Conservation (phyloP, 306 rosid genomes). For the Erythrophleum fordii region DNA sequence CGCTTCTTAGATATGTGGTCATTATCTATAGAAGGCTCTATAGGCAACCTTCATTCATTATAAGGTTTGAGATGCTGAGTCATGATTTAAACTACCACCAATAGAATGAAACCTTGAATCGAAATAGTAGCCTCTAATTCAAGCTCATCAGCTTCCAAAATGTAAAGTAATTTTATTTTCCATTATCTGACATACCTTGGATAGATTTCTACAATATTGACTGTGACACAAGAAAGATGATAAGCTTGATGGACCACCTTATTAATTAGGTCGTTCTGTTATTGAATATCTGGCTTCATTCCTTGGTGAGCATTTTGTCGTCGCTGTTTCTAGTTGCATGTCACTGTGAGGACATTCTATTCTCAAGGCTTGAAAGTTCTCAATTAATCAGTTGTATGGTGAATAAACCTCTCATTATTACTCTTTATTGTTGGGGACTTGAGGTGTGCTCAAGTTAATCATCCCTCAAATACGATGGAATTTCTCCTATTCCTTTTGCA, state of each 20-base stretch:
- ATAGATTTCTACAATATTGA: slow-evolving; percentile 27
- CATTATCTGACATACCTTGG: neutral
- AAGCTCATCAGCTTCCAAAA: neutral
- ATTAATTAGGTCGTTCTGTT: slow-evolving; percentile 49
- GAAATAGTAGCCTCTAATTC: neutral
- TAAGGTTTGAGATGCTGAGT: neutral
- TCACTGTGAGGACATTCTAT: slow-evolving; percentile 59
- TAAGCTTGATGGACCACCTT: slow-evolving; percentile 48
- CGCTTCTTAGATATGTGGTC: neutral
- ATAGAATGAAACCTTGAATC: neutral
- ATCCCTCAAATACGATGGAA: too few relatives aligned
- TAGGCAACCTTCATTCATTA: neutral
- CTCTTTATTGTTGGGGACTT: neutral
- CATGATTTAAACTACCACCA: neutral
- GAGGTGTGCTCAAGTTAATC: neutral
- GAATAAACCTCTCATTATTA: slow-evolving; percentile 24
- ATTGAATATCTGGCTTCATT: slow-evolving; percentile 42
- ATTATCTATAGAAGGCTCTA: neutral
- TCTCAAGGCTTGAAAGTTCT: slow-evolving; percentile 30
- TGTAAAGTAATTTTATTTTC: slow-evolving; percentile 19
- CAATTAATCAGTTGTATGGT: slow-evolving; percentile 35
- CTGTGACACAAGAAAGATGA: slow-evolving; percentile 29
- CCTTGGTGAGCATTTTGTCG: slow-evolving; percentile 37
- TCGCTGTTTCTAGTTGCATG: slow-evolving; percentile 39
- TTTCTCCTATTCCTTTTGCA: too few relatives aligned